phyloP scores from a whole-genome alignment of 345 rosid species.

The Schrenkiella parvula region DNA sequence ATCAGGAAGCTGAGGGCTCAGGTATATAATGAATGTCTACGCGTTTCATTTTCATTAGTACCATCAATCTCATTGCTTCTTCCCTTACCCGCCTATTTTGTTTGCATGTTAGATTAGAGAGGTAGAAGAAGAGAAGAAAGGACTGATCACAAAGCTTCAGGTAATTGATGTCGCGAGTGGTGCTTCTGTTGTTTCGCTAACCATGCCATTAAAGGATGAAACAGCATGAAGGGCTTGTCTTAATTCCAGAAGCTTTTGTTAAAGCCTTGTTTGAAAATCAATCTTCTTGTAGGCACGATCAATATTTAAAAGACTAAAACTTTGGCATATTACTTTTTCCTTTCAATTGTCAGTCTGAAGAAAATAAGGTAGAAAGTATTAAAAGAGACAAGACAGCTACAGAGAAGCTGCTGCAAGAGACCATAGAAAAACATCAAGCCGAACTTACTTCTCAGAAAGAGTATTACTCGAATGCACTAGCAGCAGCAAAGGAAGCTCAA shows the following conservation, averaged over 20 bases:
- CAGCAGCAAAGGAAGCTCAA: conserved; percentile 94
- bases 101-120: conserved; percentile 71
- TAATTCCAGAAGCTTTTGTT: neutral
- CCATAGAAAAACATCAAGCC: conserved; percentile 88
- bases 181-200: neutral
- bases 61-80: conserved; percentile 10
- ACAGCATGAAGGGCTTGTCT: conserved; percentile 1
- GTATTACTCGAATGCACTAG: conserved; percentile 75
- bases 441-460: conserved; percentile 84
- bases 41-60: conserved; percentile 4
- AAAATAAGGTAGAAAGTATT: conserved; percentile 88
- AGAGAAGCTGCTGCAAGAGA: conserved; percentile 90
- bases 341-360: conserved; percentile 69
- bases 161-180: conserved; percentile 41
- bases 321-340: neutral
- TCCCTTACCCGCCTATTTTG: conserved; percentile 25
- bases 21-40: conserved; percentile 40
- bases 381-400: conserved; percentile 91
- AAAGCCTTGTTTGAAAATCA: conserved; percentile 1
- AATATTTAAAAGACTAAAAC: conserved; percentile 11
- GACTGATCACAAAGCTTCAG: conserved; percentile 89
- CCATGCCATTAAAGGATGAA: neutral
- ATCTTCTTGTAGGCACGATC: neutral
- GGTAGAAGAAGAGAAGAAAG: conserved; percentile 97
- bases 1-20: conserved; percentile 98